Base-by-base conservation (phyloP, 495 filamentous ascomycete species). In the Halenospora varia region DNA sequence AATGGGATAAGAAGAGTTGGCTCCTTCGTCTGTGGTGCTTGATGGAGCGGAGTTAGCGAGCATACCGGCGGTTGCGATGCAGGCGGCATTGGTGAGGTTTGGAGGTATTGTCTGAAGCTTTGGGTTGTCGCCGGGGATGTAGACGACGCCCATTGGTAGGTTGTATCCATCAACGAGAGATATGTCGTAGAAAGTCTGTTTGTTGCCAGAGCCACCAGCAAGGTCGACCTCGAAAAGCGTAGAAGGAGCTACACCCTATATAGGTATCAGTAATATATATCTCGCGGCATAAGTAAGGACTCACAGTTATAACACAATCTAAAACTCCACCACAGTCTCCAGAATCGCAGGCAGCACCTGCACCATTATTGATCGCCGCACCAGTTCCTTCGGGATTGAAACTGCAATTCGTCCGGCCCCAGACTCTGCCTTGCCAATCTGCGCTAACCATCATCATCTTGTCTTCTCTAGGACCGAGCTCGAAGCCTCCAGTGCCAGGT, bases 111-210 rank as follows among this genome's bases (percentile, higher is more conserved):
- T 77, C 42, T 70, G 62, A 17, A 82, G 66, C 11, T 70, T 73
- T 9, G 73, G 70, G 66, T 86, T 82, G 25, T 75, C 65, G 20
- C 73, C 75, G 25, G 74, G 84, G 47, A 80, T 74, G 66, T 77
- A 85, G 52, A 86, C 72, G 55, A 93, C 83, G 24, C 75, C 85
- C 51, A 93, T 61, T 6, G 87, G 87, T 9, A 92, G 71, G 68
- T 92, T 92, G 77, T 92, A 92, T 41, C 89, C 89, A 67, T 93
- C 89, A 24, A 93, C 89, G 29, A 92, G 79, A 29, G 87, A 90
- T 57, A 93, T 87, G 69, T 93, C 89, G 69, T 91, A 92, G 69
- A 87, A 92, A 3, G 82, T 86, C 65, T 89, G 82, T 11, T 71
- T 75, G 53, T 76, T 74, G 26, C 71, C 68, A n/a, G 75, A 71